Evolutionary conservation across 129 eudicot species (phyloP), one percentile per base, ranked within the genome.

Genomic region (Chrysanthemum lavandulifolium): DNA sequence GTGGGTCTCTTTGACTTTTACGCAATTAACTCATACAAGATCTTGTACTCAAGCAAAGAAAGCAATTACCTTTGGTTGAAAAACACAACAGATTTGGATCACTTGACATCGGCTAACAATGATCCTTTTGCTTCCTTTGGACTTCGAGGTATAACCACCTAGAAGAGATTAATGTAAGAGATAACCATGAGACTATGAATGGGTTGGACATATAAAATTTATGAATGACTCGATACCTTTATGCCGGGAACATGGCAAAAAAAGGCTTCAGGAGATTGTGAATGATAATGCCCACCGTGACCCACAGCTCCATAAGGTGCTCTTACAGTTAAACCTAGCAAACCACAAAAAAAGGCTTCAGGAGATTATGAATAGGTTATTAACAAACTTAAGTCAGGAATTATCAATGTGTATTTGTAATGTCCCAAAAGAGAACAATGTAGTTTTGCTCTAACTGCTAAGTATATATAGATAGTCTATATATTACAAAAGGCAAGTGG

Each of bases 251-350:
- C 99, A 80, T 94, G 99, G 77, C 99, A 94, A 83, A 94, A 94
- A 77, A 94, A 94, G 40, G 99, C 93, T 83, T 94, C 99, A 16
- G 99, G 99, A 47, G 99, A 94, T 67, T 94, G 99, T 58, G 99
- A 94, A 73, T 94, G 99, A 81, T 94, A 94, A 77, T 84, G 97
- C 1, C 91, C 96, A 3, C 99, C 99, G 61, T 94, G 99, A 31
- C 96, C 99, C 57, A 94, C 99, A 60, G 99, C 99, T 62, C 99
- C 99, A 83, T 94, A 94, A 60, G 99, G 97, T 58, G 99, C 91
- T 80, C 99, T 84, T 72, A 94, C 85, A 43, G 99, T 90, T 74
- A 90, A 84, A 74, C 99, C 97, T 94, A 73, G 10, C 19, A 77
- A 60, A 40, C 50, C 78, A 80, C 60, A 77, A 18, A 13, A 2